phyloP scores from a whole-genome alignment of 139 green algal species.

The Micromonas commoda region DNA sequence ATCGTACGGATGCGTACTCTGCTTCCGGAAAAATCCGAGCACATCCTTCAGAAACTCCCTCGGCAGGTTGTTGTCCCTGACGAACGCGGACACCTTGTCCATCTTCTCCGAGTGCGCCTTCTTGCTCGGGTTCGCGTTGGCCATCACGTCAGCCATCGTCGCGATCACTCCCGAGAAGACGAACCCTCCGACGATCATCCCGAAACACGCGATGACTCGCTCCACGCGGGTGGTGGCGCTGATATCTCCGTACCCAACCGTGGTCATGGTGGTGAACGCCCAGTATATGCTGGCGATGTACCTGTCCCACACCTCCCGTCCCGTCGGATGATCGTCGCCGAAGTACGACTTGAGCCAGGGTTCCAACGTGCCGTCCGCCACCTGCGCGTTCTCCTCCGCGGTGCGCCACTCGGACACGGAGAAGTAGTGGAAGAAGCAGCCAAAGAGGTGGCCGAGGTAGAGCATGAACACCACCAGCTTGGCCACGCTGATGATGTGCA shows the following conservation, averaged over 20 bases:
- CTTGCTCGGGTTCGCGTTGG: background rate
- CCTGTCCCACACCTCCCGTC: background rate
- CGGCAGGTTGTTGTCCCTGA: conserved; percentile 13
- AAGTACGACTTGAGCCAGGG: background rate
- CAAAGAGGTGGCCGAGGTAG: background rate
- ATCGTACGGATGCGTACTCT: conserved; percentile 10
- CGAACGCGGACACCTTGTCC: conserved; percentile 15
- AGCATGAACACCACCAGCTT: conserved; percentile 2
- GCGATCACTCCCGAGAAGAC: conserved; percentile 29
- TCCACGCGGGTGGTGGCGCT: conserved; percentile 25
- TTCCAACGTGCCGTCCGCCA: background rate
- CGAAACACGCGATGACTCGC: conserved; percentile 31
- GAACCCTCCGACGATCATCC: conserved; percentile 35
- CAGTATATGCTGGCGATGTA: conserved; percentile 38
- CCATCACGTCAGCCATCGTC: conserved; percentile 11
- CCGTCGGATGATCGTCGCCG: background rate
- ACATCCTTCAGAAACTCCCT: background rate
- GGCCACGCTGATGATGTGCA: background rate
- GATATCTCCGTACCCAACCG: conserved; percentile 47
- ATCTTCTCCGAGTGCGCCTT: conserved; percentile 20
- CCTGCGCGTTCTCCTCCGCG: background rate
- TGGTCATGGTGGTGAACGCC: conserved; percentile 43
- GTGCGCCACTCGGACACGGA: background rate
- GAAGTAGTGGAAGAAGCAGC: conserved; percentile 2
- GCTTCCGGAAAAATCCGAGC: conserved; percentile 22